Percentiles rank a stretch among this genome's conserved stretches.
phyloP scores from a whole-genome alignment of 2,329 filamentous ascomycete species.

The Penicillium janthinellum region DNA sequence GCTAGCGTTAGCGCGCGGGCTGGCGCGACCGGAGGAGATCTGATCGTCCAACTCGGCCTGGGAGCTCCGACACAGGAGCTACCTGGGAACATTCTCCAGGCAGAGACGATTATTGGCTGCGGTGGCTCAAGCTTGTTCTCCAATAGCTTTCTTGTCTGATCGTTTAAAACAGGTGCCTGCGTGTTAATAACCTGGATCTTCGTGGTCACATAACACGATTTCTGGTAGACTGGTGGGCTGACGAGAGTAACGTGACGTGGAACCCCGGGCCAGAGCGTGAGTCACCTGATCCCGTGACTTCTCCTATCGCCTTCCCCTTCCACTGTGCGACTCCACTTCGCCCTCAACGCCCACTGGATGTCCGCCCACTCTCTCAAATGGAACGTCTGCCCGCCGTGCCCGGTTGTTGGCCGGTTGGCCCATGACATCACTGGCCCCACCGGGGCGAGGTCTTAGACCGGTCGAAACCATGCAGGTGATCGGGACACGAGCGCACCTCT shows the following conservation, averaged over 20 bases:
- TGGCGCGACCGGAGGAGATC: conserved; percentile 23
- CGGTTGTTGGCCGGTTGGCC: conserved; percentile 6
- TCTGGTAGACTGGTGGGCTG: too few relatives aligned
- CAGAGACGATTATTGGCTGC: neutral
- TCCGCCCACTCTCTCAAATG: neutral
- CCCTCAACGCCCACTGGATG: neutral
- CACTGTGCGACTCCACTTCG: neutral
- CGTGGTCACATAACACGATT: neutral
- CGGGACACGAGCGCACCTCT: conserved; percentile 8
- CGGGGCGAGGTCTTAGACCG: conserved; percentile 31
- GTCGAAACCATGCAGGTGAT: conserved; percentile 32
- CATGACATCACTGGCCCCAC: conserved; percentile 33
- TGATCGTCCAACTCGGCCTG: conserved; percentile 16
- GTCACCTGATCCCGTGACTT: conserved; percentile 17
- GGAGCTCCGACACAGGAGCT: neutral
- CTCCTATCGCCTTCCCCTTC: conserved; percentile 8
- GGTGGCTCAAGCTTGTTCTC: neutral
- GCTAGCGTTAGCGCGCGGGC: conserved; percentile 20
- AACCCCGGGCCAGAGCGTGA: conserved; percentile 3
- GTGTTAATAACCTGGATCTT: neutral
- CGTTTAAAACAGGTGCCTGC: neutral
- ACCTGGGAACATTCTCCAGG: neutral
- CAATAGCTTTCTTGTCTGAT: neutral
- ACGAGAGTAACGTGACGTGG: neutral
- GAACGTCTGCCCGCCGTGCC: conserved; percentile 1